Evolutionary conservation across 371 early-diverging fungal genomes (phyloP).

Genomic region (Coemansia sp.): DNA sequence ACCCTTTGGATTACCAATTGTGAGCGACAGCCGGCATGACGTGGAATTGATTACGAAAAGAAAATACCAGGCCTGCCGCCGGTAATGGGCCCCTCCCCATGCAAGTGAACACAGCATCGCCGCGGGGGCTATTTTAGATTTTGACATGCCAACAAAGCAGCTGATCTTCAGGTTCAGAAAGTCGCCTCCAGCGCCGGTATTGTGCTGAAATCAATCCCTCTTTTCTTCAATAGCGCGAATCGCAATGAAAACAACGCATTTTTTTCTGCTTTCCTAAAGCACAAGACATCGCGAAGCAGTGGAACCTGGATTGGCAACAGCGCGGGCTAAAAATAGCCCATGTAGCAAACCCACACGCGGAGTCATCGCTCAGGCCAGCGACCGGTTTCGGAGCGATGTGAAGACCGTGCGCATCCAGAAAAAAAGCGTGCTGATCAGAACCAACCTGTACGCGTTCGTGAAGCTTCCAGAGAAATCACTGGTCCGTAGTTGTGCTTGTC

Average conservation of each 20-base stretch:
- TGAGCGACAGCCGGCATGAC: constrained; percentile 4
- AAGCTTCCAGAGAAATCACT: constrained; percentile 1
- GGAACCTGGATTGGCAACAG: not conserved
- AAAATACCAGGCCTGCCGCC: constrained; percentile 4
- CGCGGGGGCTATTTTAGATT: not conserved
- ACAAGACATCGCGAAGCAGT: not conserved
- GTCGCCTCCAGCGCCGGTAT: not conserved
- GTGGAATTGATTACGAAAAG: constrained; percentile 8
- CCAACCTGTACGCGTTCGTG: not conserved
- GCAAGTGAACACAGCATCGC: constrained; percentile 6
- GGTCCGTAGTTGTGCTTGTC: not conserved
- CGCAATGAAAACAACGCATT: too few relatives aligned
- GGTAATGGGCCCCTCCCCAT: not conserved
- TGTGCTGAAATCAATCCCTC: not conserved
- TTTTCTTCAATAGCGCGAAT: not conserved
- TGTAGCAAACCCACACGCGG: not conserved
- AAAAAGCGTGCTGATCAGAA: not conserved
- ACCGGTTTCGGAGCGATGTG: too few relatives aligned
- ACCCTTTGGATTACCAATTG: constrained; percentile 16
- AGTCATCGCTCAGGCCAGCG: not conserved
- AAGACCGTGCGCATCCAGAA: not conserved
- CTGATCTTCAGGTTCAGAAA: constrained; percentile 2
- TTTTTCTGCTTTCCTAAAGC: too few relatives aligned
- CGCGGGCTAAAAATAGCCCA: not conserved
- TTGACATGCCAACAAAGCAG: constrained; percentile 11